Base-by-base conservation (phyloP, 164 flowering plant species). In the Sedum album region DNA sequence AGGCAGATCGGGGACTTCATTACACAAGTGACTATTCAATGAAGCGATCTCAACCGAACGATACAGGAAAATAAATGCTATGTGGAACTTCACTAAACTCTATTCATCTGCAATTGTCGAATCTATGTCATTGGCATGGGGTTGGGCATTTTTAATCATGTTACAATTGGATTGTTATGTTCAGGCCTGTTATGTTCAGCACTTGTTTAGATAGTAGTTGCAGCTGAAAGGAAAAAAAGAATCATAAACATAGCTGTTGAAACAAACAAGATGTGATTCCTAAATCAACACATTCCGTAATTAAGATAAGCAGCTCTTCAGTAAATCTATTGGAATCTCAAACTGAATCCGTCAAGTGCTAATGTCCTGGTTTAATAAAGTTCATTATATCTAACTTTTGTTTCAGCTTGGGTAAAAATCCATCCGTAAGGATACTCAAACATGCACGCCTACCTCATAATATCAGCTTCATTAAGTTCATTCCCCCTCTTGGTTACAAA, bases 391-490 rank as follows among this genome's bases (percentile, higher is more conserved):
- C 62, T 2, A 2, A 25, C 31, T 28, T 57, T 15, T 57, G 17
- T 17, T 51, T 51, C 20, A 11, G 13, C 28, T 6, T 7, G 23
- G 8, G 13, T 6, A 2, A 6, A 55, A 55, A 55, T 30, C 60
- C 60, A 23, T 55, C 23, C 1, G 31, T 57, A 57, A 28, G 17
- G 20, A 25, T 23, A 21, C 9, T 55, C 14, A 53, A 53, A 53
- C 28, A 21, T 4, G 8, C 18, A 31, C 6, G 51, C 53, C 8
- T 63, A 94, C 99, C 97, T 90, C 67, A 96, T 80, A 67, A 95
- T 73, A 75, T 90, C 97, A 66, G 60, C 71, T 68, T 89, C 96
- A 76, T 80, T 89, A 76, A 92, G 79, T 78, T 95, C 96, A 60
- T 66, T 74, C 26, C 96, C 96, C 73, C 99, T 85, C 75, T 76